These are phyloP conservation scores for Penicillium sp. DNA, from an alignment of 2,329 filamentous ascomycete genomes.

Conservation along the genomic window DNA sequence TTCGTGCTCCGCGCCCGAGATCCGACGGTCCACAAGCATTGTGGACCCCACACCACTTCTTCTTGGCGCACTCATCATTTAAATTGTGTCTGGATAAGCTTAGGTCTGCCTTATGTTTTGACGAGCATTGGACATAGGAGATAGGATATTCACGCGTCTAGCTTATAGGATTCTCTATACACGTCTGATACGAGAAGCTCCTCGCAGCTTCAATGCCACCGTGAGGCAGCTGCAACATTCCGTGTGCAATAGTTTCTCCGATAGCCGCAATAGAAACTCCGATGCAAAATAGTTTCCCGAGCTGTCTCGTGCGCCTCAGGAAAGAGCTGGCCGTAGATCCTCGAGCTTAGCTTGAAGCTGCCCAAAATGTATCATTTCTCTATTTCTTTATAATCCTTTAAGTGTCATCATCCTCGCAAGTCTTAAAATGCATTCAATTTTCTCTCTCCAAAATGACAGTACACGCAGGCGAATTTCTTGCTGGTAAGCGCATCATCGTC, in stretches of 20 bases:
- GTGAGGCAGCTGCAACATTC: background rate
- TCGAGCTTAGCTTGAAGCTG: background rate
- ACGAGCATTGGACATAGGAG: too few relatives aligned
- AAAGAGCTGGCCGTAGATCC: background rate
- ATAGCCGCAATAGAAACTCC: background rate
- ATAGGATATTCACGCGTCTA: background rate
- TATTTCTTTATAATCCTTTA: too few relatives aligned
- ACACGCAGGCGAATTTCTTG: constrained; percentile 4
- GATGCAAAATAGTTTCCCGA: background rate
- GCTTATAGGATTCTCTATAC: too few relatives aligned
- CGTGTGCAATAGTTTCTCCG: background rate
- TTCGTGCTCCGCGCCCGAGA: background rate
- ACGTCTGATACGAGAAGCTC: too few relatives aligned
- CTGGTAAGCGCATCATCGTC: constrained; percentile 44
- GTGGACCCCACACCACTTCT: background rate
- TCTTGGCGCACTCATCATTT: background rate
- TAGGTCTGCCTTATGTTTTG: too few relatives aligned
- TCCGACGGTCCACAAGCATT: background rate
- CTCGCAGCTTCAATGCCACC: background rate
- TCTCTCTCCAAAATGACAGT: background rate
- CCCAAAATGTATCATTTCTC: background rate
- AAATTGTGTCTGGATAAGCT: background rate
- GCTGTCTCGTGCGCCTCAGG: background rate
- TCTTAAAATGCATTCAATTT: background rate
- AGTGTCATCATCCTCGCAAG: background rate